phyloP scores from a whole-genome alignment of 1,284 basidiomycete species.

The Hemileia vastatrix region DNA sequence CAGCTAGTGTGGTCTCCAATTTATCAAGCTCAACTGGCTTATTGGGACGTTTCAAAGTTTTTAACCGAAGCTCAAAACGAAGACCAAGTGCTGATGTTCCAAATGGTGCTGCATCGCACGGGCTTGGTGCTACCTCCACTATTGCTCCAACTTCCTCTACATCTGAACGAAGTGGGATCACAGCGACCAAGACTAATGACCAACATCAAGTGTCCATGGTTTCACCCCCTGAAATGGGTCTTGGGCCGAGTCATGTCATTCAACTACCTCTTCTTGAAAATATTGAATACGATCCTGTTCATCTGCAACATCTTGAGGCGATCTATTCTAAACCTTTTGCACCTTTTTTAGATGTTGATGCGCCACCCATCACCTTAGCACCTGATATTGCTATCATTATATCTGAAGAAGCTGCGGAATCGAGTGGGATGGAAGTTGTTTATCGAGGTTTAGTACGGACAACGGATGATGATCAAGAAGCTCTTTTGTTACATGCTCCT shows the following conservation, averaged over 20 bases:
- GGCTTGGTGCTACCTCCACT: too few species aligned
- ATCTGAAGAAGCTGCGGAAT: slow-evolving; percentile 64
- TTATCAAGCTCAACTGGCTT: slow-evolving; percentile 7
- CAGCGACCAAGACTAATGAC: too few species aligned
- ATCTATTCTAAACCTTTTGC: slow-evolving; percentile 60
- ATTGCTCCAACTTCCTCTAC: neutral
- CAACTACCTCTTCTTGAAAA: too few species aligned
- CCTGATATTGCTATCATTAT: slow-evolving; percentile 62
- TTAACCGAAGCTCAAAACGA: slow-evolving; percentile 13
- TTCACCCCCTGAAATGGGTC: too few species aligned
- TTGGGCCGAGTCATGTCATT: too few species aligned
- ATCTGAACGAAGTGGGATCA: neutral
- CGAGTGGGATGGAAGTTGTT: slow-evolving; percentile 41
- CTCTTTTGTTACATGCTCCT: slow-evolving; percentile 70
- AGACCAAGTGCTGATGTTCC: slow-evolving; percentile 9
- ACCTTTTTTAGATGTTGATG: slow-evolving; percentile 63
- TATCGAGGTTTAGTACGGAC: slow-evolving; percentile 64
- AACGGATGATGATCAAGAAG: slow-evolving; percentile 53
- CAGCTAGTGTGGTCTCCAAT: too few species aligned
- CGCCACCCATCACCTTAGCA: slow-evolving; percentile 59
- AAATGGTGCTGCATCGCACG: too few species aligned
- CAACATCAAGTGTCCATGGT: too few species aligned
- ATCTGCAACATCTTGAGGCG: slow-evolving; percentile 52
- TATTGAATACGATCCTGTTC: too few species aligned
- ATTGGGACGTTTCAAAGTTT: slow-evolving; percentile 12